Conservation (phyloP, 1,139 yeast species). For the Debaryomyces singareniensis region DNA sequence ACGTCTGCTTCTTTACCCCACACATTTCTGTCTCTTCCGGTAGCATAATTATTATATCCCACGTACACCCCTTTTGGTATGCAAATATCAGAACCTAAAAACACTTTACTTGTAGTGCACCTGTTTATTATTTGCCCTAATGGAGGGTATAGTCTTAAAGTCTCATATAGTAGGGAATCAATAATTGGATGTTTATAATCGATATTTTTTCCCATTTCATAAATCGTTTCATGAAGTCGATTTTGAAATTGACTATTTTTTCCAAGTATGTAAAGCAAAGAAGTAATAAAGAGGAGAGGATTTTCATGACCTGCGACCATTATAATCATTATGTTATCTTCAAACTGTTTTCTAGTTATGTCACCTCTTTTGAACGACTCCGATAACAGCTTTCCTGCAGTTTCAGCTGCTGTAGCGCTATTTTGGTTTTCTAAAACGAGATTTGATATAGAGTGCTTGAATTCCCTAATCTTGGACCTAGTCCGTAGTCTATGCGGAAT, state of each 20-base stretch:
- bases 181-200: slow-evolving; percentile 12
- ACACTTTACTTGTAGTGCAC: slow-evolving; percentile 28
- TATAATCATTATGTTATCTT: slow-evolving; percentile 52
- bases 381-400: slow-evolving; percentile 20
- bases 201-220: not conserved
- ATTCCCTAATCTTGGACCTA: slow-evolving; percentile 34
- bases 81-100: slow-evolving; percentile 33
- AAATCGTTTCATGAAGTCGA: slow-evolving; percentile 24
- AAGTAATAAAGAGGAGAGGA: slow-evolving; percentile 48
- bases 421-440: slow-evolving; percentile 19
- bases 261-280: slow-evolving; percentile 42
- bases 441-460: slow-evolving; percentile 27
- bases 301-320: slow-evolving; percentile 63
- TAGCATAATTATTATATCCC: slow-evolving; percentile 52
- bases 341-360: slow-evolving; percentile 40
- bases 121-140: slow-evolving; percentile 54
- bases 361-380: slow-evolving; percentile 29
- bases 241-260: slow-evolving; percentile 33
- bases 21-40: slow-evolving; percentile 42
- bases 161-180: slow-evolving; percentile 39
- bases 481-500: slow-evolving; percentile 44
- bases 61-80: slow-evolving; percentile 52
- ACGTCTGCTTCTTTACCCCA: slow-evolving; percentile 48
- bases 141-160: slow-evolving; percentile 51
- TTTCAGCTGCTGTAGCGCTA: slow-evolving; percentile 9